These are phyloP conservation scores for Ensete ventricosum DNA, from an alignment of 176 grass and related monocot species.

Conservation along the genomic window DNA sequence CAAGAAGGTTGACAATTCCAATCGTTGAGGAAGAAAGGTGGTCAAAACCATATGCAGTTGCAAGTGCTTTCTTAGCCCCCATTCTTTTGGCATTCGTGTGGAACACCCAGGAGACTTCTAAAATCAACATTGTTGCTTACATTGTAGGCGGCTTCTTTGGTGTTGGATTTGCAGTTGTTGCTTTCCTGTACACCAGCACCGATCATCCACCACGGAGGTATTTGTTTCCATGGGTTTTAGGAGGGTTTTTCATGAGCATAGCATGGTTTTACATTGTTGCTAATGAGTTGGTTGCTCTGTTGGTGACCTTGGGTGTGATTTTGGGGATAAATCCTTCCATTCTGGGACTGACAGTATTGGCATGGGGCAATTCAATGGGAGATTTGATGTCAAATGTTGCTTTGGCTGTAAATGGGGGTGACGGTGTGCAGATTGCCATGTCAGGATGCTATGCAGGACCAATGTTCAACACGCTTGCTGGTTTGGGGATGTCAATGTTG, in stretches of 20 bases:
- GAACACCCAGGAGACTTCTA: slow-evolving; percentile 40
- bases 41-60: slow-evolving; percentile 78
- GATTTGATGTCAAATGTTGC: slow-evolving; percentile 96
- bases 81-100: slow-evolving; percentile 72
- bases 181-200: slow-evolving; percentile 52
- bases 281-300: slow-evolving; percentile 86
- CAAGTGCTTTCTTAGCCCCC: slow-evolving; percentile 63
- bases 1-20: slow-evolving; percentile 87
- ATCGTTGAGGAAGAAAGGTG: slow-evolving; percentile 80
- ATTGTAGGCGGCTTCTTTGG: slow-evolving; percentile 43
- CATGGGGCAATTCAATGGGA: slow-evolving; percentile 98
- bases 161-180: slow-evolving; percentile 44
- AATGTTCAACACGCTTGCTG: slow-evolving; percentile 98
- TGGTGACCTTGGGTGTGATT: slow-evolving; percentile 83
- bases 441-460: slow-evolving; percentile 96
- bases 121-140: slow-evolving; percentile 36
- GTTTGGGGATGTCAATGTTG: slow-evolving; percentile 82
- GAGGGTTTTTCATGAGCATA: slow-evolving; percentile 99
- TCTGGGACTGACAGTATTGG: slow-evolving; percentile 84
- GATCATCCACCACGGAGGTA: slow-evolving; percentile 71
- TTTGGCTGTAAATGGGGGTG: slow-evolving; percentile 82
- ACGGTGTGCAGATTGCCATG: slow-evolving; percentile 86
- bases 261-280: slow-evolving; percentile 95
- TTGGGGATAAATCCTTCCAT: slow-evolving; percentile 90
- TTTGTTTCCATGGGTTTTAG: slow-evolving; percentile 89